Evolutionary conservation across 192 early-diverging fungal genomes (phyloP).

Genomic region (Lunasporangiospora selenospora): DNA sequence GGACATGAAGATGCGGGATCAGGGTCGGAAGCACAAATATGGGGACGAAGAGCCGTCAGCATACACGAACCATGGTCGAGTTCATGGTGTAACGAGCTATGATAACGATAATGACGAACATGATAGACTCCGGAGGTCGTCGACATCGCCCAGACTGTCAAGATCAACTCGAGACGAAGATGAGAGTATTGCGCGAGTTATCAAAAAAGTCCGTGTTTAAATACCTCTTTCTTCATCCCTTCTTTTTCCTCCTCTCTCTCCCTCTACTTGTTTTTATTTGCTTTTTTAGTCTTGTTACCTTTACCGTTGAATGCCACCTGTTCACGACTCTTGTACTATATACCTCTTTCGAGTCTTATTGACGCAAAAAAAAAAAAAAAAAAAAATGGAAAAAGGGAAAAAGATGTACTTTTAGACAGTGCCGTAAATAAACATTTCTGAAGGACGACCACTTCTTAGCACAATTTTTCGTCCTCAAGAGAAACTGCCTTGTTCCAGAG

Average conservation of each 20-base stretch:
- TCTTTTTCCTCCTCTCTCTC: neutral
- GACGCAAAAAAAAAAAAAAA: neutral
- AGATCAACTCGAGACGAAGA: slow-evolving; percentile 37
- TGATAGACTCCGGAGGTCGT: no score
- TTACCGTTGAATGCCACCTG: neutral
- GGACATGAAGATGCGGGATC: no score
- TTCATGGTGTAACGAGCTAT: neutral
- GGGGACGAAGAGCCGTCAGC: neutral
- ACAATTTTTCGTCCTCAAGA: no score
- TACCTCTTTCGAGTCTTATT: neutral
- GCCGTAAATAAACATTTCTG: no score
- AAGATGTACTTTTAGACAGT: no score
- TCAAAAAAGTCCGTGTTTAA: no score
- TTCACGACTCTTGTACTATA: neutral
- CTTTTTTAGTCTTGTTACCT: neutral
- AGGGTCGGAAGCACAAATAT: slow-evolving; percentile 20
- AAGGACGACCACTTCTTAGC: no score
- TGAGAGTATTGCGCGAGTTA: no score
- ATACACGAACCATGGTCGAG: neutral
- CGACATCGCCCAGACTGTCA: slow-evolving; percentile 5
- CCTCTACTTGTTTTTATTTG: neutral
- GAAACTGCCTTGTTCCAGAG: no score
- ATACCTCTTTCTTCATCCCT: neutral
- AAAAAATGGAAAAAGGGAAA: slow-evolving; percentile 1
- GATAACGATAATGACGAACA: neutral